Evolutionary conservation across 331 rosid species (phyloP), one percentile per base, ranked within the genome.

Genomic region (Acacia pycnantha): DNA sequence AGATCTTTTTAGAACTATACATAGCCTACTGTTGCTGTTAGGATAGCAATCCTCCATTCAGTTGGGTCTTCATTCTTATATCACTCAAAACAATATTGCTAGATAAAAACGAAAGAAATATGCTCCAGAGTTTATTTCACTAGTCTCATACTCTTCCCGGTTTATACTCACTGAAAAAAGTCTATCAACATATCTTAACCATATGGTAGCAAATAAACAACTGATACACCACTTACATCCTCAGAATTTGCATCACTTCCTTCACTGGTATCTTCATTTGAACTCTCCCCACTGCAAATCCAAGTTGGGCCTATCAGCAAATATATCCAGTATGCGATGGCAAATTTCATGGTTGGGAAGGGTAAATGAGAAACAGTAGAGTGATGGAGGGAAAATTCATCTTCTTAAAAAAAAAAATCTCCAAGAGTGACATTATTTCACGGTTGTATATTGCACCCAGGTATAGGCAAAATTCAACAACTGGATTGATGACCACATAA

Each of bases 221-320:
- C 76, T 29, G 64, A 33, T 48, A 79, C 43, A 44, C 29, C 46
- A 85, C 99, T 93, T 90, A 95, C 99, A 88, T 90, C 93, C 84
- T 95, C 92, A 77, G 99, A 95, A 85, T 95, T 90, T 43, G 85
- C 96, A 82, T 88, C 99, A 53, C 98, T 95, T 86, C 97, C 95
- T 78, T 95, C 99, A 84, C 98, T 95, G 2, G 94, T 84, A 35
- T 91, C 97, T 78, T 95, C 98, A 86, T 94, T 95, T 72, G 81
- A 94, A 90, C 98, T 95, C 80, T 93, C 98, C 84, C 93, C 94
- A 90, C 99, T 95, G 94, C 90, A 93, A 44, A 77, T 82, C 82
- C 84, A 86, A 73, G 77, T 79, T 73, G 79, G 43, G 37, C 70
- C 68, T 18, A 90, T 86, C 85, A 88, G 89, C 82, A 78, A 35